Conservation (phyloP, 2,329 filamentous ascomycete species). For the Hortaea werneckii region DNA sequence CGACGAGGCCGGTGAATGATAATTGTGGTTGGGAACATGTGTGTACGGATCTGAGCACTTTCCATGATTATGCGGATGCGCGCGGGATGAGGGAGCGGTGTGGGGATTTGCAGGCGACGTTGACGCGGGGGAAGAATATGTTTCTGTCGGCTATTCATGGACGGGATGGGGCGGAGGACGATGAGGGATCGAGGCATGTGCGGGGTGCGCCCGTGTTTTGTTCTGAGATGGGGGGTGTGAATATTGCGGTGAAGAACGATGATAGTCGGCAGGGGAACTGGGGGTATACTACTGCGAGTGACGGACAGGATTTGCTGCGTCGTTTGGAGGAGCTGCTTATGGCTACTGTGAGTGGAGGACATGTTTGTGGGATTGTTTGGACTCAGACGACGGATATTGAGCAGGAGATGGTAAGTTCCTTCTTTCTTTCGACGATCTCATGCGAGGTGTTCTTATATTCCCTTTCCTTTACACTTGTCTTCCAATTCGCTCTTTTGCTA, state of each 20-base stretch:
- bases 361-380: slow-evolving; percentile 54
- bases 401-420: slow-evolving; percentile 40
- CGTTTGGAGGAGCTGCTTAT: slow-evolving; percentile 50
- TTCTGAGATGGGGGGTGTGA: slow-evolving; percentile 59
- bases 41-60: slow-evolving; percentile 53
- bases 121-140: slow-evolving; percentile 46
- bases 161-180: slow-evolving; percentile 13
- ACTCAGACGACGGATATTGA: slow-evolving; percentile 55
- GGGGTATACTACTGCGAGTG: slow-evolving; percentile 58
- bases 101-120: slow-evolving; percentile 42
- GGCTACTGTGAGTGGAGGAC: slow-evolving; percentile 47
- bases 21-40: slow-evolving; percentile 66
- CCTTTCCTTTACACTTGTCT: neutral
- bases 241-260: slow-evolving; percentile 44
- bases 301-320: slow-evolving; percentile 49
- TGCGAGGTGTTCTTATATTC: neutral
- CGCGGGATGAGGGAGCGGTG: slow-evolving; percentile 47
- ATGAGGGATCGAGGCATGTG: slow-evolving; percentile 42
- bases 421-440: neutral
- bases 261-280: slow-evolving; percentile 40
- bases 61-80: slow-evolving; percentile 57
- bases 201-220: slow-evolving; percentile 52
- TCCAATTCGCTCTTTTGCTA: slow-evolving; percentile 25
- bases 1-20: slow-evolving; percentile 56
- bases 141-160: slow-evolving; percentile 41